Conservation (phyloP, 1,139 yeast genomes). For the Saccharomycopsis hybrid region DNA sequence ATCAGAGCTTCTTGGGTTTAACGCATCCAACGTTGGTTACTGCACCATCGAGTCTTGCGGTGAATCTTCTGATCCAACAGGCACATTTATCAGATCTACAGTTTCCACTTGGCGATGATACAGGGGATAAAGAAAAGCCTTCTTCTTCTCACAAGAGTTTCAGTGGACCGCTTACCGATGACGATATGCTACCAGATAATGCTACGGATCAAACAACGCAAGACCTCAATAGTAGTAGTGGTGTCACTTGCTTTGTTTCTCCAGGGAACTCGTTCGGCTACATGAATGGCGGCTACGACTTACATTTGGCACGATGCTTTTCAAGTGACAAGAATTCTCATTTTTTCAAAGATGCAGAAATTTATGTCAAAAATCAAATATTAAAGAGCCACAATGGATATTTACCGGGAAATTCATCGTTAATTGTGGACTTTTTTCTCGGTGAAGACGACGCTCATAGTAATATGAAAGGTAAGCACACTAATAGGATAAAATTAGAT, state of each 20-base stretch:
- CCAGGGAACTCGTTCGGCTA: constrained; percentile 50
- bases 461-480: constrained; percentile 3
- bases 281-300: constrained; percentile 48
- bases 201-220: no score
- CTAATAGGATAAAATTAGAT: no score
- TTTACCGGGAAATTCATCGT: constrained; percentile 30
- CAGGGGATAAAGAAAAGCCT: background rate
- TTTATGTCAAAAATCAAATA: constrained; percentile 18
- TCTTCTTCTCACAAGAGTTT: no score
- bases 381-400: constrained; percentile 28
- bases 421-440: constrained; percentile 29
- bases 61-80: constrained; percentile 15
- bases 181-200: no score
- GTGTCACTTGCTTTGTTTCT: constrained; percentile 34
- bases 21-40: constrained; percentile 1
- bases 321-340: no score
- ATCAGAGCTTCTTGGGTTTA: constrained; percentile 13
- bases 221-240: no score
- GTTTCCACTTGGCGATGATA: background rate
- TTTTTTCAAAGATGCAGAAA: constrained; percentile 27
- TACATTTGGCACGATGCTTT: constrained; percentile 34
- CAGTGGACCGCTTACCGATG: no score
- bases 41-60: background rate
- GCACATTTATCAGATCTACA: constrained; percentile 19
- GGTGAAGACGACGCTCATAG: constrained; percentile 6